A percentile compares a stretch with the other conserved stretches of the same genome.
Conservation (phyloP, 768 basidiomycete species). For the Suillus bovinus region DNA sequence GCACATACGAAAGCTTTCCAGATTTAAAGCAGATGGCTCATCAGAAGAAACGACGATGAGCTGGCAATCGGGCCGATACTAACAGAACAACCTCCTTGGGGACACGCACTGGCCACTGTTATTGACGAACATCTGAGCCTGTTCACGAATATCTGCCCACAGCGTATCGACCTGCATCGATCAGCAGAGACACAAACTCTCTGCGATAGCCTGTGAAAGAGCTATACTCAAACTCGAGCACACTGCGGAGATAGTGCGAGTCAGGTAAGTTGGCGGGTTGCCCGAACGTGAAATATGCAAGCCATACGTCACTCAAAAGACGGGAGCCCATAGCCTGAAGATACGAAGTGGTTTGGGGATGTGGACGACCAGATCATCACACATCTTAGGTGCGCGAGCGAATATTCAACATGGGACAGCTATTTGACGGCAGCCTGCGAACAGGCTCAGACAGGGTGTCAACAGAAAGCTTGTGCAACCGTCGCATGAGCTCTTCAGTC, state of each 20-base stretch:
- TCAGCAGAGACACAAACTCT: background rate
- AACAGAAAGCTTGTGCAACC: too few relatives aligned
- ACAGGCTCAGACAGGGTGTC: too few relatives aligned
- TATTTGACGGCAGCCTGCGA: too few relatives aligned
- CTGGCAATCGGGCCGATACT: background rate
- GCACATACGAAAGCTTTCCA: background rate
- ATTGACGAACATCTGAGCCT: background rate
- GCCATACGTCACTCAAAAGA: too few relatives aligned
- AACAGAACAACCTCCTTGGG: background rate
- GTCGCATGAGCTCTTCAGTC: too few relatives aligned
- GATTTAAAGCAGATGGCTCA: background rate
- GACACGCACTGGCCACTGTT: background rate
- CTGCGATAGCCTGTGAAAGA: background rate
- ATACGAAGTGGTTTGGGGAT: too few relatives aligned
- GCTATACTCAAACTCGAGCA: background rate
- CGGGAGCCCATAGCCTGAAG: too few relatives aligned
- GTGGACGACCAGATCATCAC: too few relatives aligned
- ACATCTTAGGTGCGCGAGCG: too few relatives aligned
- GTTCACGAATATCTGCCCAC: background rate
- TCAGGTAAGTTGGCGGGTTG: too few relatives aligned
- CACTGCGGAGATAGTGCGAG: background rate
- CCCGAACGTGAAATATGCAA: too few relatives aligned
- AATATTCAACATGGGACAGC: too few relatives aligned
- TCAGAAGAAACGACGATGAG: background rate
- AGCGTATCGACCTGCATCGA: background rate